A percentile compares a stretch with the other conserved stretches of the same genome.
phyloP scores from a whole-genome alignment of 495 filamentous ascomycete genomes.

The Annulohypoxylon moriforme region DNA sequence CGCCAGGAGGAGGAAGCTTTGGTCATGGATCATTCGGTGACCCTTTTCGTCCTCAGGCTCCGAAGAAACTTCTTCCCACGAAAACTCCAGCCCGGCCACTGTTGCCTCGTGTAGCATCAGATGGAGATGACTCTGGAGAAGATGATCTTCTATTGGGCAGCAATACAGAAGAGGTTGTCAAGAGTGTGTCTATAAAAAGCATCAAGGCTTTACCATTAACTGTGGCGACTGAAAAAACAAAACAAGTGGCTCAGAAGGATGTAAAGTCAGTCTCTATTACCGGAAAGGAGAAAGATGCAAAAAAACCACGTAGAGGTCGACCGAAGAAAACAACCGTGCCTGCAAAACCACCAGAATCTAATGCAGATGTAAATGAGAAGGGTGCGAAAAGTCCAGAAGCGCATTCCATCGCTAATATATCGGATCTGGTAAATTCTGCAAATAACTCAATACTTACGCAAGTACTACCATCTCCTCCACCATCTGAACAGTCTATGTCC shows the following conservation, averaged over 20 bases:
- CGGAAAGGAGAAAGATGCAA: background rate
- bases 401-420: background rate
- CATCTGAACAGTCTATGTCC: conserved; percentile 1
- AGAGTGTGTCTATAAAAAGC: background rate
- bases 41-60: conserved; percentile 1
- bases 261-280: background rate
- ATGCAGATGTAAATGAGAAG: background rate
- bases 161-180: conserved; percentile 8
- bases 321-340: conserved; percentile 18
- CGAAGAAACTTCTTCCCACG: conserved; percentile 15
- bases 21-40: background rate
- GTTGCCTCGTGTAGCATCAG: conserved; percentile 10
- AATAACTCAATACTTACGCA: background rate
- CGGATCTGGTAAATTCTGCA: background rate
- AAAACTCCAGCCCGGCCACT: conserved; percentile 19
- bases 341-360: conserved; percentile 4
- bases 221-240: background rate
- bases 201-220: conserved; percentile 14
- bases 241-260: background rate
- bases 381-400: background rate
- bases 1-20: conserved; percentile 11
- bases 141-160: conserved; percentile 40
- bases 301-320: conserved; percentile 15
- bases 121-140: conserved; percentile 37
- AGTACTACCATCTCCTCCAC: background rate